These are phyloP conservation scores for Aspergillus texensis DNA, from an alignment of 2,329 filamentous ascomycete genomes.

Conservation along the genomic window DNA sequence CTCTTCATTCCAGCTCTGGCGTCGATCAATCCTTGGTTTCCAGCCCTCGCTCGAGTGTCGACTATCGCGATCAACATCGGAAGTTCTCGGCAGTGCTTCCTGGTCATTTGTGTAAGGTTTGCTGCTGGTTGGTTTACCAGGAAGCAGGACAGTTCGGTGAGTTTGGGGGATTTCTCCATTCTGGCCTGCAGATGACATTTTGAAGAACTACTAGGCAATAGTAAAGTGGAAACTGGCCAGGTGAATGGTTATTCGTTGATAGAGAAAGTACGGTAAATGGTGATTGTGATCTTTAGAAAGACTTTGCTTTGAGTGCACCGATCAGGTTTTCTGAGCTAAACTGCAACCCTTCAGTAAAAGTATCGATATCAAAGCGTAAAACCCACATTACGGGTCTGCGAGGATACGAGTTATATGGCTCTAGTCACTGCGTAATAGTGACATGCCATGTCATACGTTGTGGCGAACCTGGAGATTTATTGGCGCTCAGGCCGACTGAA, in stretches of 20 bases:
- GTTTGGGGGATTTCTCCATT: slow-evolving; percentile 8
- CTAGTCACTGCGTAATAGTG: background rate
- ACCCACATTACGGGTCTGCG: background rate
- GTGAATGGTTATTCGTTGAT: background rate
- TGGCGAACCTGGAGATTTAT: slow-evolving; percentile 1
- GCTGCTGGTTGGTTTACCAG: slow-evolving; percentile 1
- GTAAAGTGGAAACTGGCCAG: background rate
- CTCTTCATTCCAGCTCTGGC: slow-evolving; percentile 41
- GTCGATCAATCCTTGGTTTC: slow-evolving; percentile 33
- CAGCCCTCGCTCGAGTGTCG: slow-evolving; percentile 23
- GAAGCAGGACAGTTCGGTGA: slow-evolving; percentile 10
- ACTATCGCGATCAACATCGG: background rate
- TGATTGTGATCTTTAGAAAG: background rate
- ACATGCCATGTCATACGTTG: background rate
- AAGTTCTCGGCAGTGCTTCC: background rate
- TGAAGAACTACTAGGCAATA: background rate
- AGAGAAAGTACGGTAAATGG: background rate
- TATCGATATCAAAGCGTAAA: background rate
- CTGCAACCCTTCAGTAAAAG: background rate
- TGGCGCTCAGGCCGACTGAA: background rate
- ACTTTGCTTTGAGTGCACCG: background rate
- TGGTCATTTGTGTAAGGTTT: background rate
- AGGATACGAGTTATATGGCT: background rate
- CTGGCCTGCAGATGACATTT: background rate
- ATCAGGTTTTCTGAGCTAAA: background rate